A percentile compares a stretch with the other conserved stretches of the same genome.
Evolutionary conservation across 163 green algal genomes (phyloP).

Genomic region (Scenedesmus sp.): DNA sequence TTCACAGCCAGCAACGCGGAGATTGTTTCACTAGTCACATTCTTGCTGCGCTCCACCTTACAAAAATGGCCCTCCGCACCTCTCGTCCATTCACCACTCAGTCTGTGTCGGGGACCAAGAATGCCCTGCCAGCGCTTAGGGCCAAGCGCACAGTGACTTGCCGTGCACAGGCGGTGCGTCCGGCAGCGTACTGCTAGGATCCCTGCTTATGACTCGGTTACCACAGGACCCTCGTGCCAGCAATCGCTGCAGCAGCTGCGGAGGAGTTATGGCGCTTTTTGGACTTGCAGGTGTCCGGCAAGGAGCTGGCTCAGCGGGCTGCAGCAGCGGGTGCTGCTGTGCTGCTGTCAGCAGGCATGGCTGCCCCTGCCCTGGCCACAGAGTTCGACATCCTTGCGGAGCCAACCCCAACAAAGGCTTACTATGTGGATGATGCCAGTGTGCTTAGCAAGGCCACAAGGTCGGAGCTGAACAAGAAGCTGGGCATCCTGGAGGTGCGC

Average conservation of each 20-base stretch:
- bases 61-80: constrained; percentile 10
- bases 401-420: constrained; percentile 73
- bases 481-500: constrained; percentile 85
- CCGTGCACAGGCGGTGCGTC: constrained; percentile 29
- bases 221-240: constrained; percentile 1
- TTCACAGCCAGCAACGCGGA: not conserved
- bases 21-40: not conserved
- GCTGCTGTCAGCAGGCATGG: constrained; percentile 57
- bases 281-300: not conserved
- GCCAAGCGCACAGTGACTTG: not conserved
- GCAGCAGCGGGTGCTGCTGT: constrained; percentile 61
- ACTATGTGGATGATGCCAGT: constrained; percentile 93
- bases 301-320: constrained; percentile 54
- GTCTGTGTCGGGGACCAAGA: not conserved
- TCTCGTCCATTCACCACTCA: constrained; percentile 9
- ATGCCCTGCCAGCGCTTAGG: not conserved
- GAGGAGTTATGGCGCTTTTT: not conserved
- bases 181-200: not conserved
- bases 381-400: constrained; percentile 88
- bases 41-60: not conserved
- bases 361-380: constrained; percentile 48
- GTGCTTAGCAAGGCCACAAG: constrained; percentile 88
- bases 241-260: not conserved
- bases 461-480: constrained; percentile 80
- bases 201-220: constrained; percentile 5